Base-by-base conservation (phyloP, 2,329 filamentous ascomycete species). In the Fusarium nelsonii region DNA sequence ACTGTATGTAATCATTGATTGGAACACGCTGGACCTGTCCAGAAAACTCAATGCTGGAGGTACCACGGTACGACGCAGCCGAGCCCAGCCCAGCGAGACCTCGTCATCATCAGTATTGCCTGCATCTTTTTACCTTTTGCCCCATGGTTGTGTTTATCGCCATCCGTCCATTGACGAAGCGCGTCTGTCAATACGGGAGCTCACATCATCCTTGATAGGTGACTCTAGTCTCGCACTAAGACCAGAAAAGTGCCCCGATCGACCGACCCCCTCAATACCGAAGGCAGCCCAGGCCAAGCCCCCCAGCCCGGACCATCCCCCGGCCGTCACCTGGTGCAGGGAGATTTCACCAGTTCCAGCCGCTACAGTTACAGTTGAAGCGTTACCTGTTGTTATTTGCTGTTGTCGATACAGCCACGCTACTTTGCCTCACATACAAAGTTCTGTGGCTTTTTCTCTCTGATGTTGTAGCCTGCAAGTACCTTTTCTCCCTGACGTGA, bases 241-340 rank as follows among this genome's bases (percentile, higher is more conserved):
- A 58, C 68, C 54, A 30, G 69, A 70, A 62, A 48, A 69, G 68
- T 71, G 55, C 68, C 50, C 53, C 41, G 68, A 70, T 69, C 65
- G 68, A 69, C 68, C 57, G 53, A 55, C 60, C 68, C 60, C 61
- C 68, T 64, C 67, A 68, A 65, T 63, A 64, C 70, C 68, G 56
- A 73, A 69, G 70, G 61, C 65, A 72, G 58, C 61, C 67, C 66
- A 65, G 63, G 48, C 48, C 48, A 40, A 51, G 48, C 30, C 43
- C 48, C 65, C 58, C 43, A 63, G 59, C 59, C 59, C 54, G 54
- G 61, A 39, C 48, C 61, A 65, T 65, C 54, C 70, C 56, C 65
- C 70, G 33, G 46, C 46, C 33, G 65, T 73, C 70, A 73, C 62
- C 70, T 73, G 68, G 70, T 58, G 65, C 59, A 64, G 54, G 64